Conservation (phyloP, 805 yeast species). For the Pichia nakasei region DNA sequence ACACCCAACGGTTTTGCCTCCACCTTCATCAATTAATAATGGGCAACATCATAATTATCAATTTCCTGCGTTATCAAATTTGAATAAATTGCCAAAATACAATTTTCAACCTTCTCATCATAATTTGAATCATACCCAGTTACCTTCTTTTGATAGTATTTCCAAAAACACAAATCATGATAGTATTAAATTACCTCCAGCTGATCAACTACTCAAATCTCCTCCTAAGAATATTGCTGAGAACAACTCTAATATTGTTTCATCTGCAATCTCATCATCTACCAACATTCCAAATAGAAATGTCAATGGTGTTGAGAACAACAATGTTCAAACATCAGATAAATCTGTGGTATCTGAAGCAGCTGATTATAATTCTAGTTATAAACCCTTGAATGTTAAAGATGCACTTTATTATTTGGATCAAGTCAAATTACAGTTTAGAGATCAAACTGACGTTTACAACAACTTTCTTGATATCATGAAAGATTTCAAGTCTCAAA, state of each 20-base stretch:
- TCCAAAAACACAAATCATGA: slow-evolving; percentile 8
- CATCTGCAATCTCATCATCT: slow-evolving; percentile 3
- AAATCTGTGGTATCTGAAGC: slow-evolving; percentile 1
- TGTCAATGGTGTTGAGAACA: not conserved
- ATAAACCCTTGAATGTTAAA: slow-evolving; percentile 84
- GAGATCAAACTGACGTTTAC: slow-evolving; percentile 88
- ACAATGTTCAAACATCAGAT: slow-evolving; percentile 6
- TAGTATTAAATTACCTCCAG: slow-evolving; percentile 6
- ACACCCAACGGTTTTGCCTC: slow-evolving; percentile 11
- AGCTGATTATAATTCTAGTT: slow-evolving; percentile 28
- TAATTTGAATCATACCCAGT: slow-evolving; percentile 5
- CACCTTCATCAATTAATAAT: slow-evolving; percentile 10
- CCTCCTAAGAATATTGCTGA: not conserved
- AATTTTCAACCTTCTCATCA: not conserved
- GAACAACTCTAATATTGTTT: slow-evolving; percentile 13
- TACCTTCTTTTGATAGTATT: slow-evolving; percentile 14
- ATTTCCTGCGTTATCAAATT: slow-evolving; percentile 44
- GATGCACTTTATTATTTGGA: slow-evolving; percentile 94
- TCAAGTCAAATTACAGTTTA: slow-evolving; percentile 90
- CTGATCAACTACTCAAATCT: slow-evolving; percentile 5
- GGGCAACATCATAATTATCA: slow-evolving; percentile 38
- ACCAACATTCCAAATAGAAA: not conserved
- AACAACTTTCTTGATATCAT: slow-evolving; percentile 93
- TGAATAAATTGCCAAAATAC: slow-evolving; percentile 38
- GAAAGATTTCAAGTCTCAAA: slow-evolving; percentile 97